phyloP scores from a whole-genome alignment of 345 rosid genomes.

The Lumnitzera racemosa region DNA sequence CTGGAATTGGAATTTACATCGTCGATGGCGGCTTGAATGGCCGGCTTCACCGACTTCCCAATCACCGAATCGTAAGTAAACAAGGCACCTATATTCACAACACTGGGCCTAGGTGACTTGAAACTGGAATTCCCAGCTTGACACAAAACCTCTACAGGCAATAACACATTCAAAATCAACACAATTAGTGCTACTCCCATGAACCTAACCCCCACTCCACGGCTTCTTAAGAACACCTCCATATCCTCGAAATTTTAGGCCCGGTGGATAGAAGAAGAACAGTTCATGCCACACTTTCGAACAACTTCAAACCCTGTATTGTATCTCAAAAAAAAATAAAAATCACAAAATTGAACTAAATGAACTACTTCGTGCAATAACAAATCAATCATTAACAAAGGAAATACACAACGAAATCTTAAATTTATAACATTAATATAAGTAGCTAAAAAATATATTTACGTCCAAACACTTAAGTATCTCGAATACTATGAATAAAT shows the following conservation, averaged over 20 bases:
- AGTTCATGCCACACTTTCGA: not conserved
- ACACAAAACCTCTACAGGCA: constrained; percentile 26
- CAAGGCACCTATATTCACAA: constrained; percentile 60
- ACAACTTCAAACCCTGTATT: too few species aligned
- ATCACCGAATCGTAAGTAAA: constrained; percentile 66
- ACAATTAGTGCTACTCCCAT: constrained; percentile 20
- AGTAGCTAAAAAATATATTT: too few species aligned
- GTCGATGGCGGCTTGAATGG: constrained; percentile 53
- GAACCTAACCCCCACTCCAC: not conserved
- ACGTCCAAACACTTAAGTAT: too few species aligned
- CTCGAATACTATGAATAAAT: too few species aligned
- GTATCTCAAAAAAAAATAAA: too few species aligned
- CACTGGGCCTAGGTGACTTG: constrained; percentile 35
- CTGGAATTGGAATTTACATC: constrained; percentile 62
- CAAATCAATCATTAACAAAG: too few species aligned
- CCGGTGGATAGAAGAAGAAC: not conserved
- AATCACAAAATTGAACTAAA: too few species aligned
- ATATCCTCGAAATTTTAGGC: constrained; percentile 15
- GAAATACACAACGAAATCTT: too few species aligned
- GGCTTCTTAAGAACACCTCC: constrained; percentile 21
- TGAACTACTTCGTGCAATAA: too few species aligned
- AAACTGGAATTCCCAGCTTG: constrained; percentile 30
- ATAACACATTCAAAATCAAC: constrained; percentile 28
- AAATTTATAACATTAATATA: too few species aligned
- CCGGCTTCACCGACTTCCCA: constrained; percentile 63